phyloP scores from a whole-genome alignment of 129 eudicot species.

The Glebionis coronaria region DNA sequence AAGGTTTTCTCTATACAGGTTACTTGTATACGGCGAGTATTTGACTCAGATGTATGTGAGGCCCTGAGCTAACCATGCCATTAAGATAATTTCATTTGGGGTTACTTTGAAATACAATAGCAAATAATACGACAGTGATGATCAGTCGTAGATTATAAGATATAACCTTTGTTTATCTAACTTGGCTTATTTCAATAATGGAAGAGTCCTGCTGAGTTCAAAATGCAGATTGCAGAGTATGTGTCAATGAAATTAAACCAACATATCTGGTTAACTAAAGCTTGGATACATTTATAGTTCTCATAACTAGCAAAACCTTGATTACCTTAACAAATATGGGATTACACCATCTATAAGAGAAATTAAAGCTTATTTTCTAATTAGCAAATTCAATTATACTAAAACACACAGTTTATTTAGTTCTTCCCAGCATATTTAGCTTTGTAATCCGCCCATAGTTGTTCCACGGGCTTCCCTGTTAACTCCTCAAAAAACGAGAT shows the following conservation, averaged over 20 bases:
- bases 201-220: too few relatives aligned
- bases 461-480: constrained; percentile 18
- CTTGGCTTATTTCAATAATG: too few relatives aligned
- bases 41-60: too few relatives aligned
- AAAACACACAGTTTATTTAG: neutral
- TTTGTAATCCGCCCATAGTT: constrained; percentile 20
- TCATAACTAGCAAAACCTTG: neutral
- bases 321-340: neutral
- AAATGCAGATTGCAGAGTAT: too few relatives aligned
- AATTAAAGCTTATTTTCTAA: too few relatives aligned
- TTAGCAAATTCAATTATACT: neutral
- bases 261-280: neutral
- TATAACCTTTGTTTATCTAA: neutral
- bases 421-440: constrained; percentile 1
- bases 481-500: constrained; percentile 12
- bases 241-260: neutral
- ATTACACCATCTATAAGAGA: neutral
- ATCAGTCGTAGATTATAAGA: neutral
- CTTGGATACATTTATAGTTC: neutral
- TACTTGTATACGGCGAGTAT: too few relatives aligned
- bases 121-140: constrained; percentile 2
- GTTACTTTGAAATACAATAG: constrained; percentile 5
- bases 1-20: too few relatives aligned
- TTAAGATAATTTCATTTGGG: too few relatives aligned
- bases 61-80: too few relatives aligned